phyloP scores from a whole-genome alignment of 2,329 filamentous ascomycete species.

The Colletotrichum filicis region DNA sequence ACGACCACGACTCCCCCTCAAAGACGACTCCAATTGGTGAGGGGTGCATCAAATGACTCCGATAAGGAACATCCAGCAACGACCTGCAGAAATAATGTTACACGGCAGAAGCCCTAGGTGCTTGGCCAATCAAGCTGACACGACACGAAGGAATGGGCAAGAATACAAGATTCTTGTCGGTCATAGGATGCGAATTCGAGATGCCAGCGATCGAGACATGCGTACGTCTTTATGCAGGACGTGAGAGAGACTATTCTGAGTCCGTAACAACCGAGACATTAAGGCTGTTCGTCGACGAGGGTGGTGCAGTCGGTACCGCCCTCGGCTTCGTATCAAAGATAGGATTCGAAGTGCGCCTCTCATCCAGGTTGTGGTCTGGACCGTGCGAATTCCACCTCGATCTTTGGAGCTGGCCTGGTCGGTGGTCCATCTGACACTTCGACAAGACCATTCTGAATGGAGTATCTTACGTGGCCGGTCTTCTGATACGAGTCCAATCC shows the following conservation, averaged over 20 bases:
- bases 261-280: background rate
- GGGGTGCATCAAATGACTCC: slow-evolving; percentile 5
- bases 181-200: background rate
- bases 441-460: background rate
- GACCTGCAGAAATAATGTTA: slow-evolving; percentile 1
- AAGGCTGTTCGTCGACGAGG: background rate
- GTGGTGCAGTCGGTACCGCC: background rate
- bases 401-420: background rate
- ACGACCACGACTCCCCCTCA: background rate
- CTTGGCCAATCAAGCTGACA: background rate
- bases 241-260: background rate
- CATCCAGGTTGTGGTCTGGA: background rate
- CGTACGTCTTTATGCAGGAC: background rate
- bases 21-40: background rate
- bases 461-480: background rate
- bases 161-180: background rate
- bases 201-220: background rate
- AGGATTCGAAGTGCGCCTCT: background rate
- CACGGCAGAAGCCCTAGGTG: background rate
- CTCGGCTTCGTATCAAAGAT: background rate
- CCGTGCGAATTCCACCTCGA: background rate
- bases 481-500: background rate
- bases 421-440: background rate
- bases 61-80: slow-evolving; percentile 1
- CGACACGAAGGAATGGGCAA: background rate